Base-by-base conservation (phyloP, 441 rosid species). In the Melianthus villosus region DNA sequence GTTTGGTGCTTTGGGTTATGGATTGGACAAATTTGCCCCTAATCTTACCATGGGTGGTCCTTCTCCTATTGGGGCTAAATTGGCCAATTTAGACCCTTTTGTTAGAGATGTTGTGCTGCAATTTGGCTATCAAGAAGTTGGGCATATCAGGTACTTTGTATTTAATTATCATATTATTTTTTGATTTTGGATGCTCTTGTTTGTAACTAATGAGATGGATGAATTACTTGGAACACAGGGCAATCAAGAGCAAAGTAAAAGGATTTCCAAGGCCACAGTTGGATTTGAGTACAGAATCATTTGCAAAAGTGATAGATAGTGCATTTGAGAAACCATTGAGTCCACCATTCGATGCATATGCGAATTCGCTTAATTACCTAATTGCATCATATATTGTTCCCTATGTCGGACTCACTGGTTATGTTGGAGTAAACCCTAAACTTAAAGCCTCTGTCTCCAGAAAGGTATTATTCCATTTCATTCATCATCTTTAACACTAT, bases 71-170 rank as follows among this genome's bases (percentile, higher is more conserved):
- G 94, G 95, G 42, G 82, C 67, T 32, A 56, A 44, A 31, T 50
- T 39, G 54, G 97, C 92, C 36, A 59, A 58, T 3, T 76, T 80
- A 42, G 83, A 77, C 44, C 46, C 67, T 33, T 46, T 74, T 13
- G 69, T 71, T n/a, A 63, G 54, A 35, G 89, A 74, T 60, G n/a
- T 89, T 25, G 57, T 89, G 56, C 40, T 53, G 45, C 98, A 84
- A 36, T 89, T 89, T 50, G 96, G 77, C 25, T 65, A 68, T 65
- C 92, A 84, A 67, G 92, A 89, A 67, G 85, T 89, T 36, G 98
- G 96, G 6, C 98, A 81, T 50, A 34, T 81, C 57, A 84, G 82
- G 95, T 77, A 31, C 29, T 11, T 3, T n/a, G n/a, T n/a, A n/a
- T n/a, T n/a, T n/a, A n/a, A n/a, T n/a, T n/a, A n/a, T n/a, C n/a